Base-by-base conservation (phyloP, 768 basidiomycete genomes). In the Tylopilus sp. region DNA sequence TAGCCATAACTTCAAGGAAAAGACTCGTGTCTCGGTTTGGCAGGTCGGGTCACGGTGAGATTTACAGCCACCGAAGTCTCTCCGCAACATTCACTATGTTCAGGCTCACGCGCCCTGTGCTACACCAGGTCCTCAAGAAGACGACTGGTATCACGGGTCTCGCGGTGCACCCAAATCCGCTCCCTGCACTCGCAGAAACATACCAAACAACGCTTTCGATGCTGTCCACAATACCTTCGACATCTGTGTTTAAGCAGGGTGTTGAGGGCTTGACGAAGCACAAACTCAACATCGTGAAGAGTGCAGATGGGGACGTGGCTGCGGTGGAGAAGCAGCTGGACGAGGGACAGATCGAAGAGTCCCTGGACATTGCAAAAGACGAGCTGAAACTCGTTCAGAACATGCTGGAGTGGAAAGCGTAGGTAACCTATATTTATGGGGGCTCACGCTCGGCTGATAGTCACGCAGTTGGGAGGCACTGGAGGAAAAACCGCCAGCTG, bases 391-490 rank as follows among this genome's bases (percentile, higher is more conserved):
- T 98, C 35, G 89, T 78, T 5, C 74, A 74, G 28, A 89, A 89
- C 71, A 89, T 97, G 86, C 64, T 86, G n/a, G 87, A 94, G 65
- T 98, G 92, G 93, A 95, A 95, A 74, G 81, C 89, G 95, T 98
- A 69, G 69, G 93, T 86, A 47, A 47, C 25, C 44, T 38, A 8
- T 55, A 5, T 42, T 26, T 12, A 11, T 44, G 36, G 52, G n/a
- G 33, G 48, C 52, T 31, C 38, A 31, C 28, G 44, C 13, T 28
- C 39, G 38, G 51, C 47, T 55, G 40, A 57, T 26, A 28, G 4
- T 55, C 4, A 20, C 52, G 40, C 59, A 93, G 95, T 35, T 97
- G 92, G 93, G 94, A 95, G 67, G 78, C 89, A 15, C 72, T 97
- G 55, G 86, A 86, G 64, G 87, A 91, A 67, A 85, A 82, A 52